Conservation (phyloP, 1,139 yeast species). For the Candida pseudocylindracea region DNA sequence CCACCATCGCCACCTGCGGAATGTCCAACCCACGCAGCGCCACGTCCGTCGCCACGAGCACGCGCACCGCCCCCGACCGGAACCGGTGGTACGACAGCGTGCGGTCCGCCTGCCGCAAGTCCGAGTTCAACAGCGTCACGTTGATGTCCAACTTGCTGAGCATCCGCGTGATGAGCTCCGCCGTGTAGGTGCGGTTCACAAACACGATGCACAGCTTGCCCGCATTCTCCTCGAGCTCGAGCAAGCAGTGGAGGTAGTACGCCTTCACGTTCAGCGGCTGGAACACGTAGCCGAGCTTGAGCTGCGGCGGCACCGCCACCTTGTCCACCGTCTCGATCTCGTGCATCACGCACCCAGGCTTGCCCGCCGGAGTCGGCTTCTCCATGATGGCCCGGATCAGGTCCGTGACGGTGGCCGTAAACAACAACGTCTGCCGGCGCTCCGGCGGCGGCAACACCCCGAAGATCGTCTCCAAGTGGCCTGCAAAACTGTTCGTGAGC, state of each 20-base stretch:
- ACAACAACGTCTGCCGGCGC: slow-evolving; percentile 65
- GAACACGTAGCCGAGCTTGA: slow-evolving; percentile 29
- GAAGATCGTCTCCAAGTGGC: slow-evolving; percentile 56
- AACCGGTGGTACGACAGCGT: slow-evolving; percentile 80
- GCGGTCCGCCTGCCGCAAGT: slow-evolving; percentile 84
- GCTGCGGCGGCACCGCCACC: slow-evolving; percentile 61
- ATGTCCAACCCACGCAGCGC: slow-evolving; percentile 97
- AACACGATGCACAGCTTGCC: slow-evolving; percentile 63
- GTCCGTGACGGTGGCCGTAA: slow-evolving; percentile 93
- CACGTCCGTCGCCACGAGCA: slow-evolving; percentile 86
- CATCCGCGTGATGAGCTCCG: slow-evolving; percentile 66
- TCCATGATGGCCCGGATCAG: slow-evolving; percentile 68
- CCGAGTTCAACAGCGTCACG: slow-evolving; percentile 82
- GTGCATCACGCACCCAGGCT: slow-evolving; percentile 51
- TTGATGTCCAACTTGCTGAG: slow-evolving; percentile 52
- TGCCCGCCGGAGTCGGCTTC: slow-evolving; percentile 35
- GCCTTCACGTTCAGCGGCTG: slow-evolving; percentile 79
- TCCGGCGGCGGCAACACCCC: slow-evolving; percentile 45
- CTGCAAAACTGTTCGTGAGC: slow-evolving; percentile 63
- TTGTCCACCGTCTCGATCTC: slow-evolving; percentile 57
- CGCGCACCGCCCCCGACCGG: slow-evolving; percentile 84
- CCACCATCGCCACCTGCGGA: slow-evolving; percentile 80
- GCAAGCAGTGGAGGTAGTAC: slow-evolving; percentile 53
- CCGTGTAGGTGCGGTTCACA: slow-evolving; percentile 78
- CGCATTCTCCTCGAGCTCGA: slow-evolving; percentile 37